Evolutionary conservation across 176 grass and related monocot genomes (phyloP), one percentile per base, ranked within the genome.

Genomic region (Eragrostis nindensis): DNA sequence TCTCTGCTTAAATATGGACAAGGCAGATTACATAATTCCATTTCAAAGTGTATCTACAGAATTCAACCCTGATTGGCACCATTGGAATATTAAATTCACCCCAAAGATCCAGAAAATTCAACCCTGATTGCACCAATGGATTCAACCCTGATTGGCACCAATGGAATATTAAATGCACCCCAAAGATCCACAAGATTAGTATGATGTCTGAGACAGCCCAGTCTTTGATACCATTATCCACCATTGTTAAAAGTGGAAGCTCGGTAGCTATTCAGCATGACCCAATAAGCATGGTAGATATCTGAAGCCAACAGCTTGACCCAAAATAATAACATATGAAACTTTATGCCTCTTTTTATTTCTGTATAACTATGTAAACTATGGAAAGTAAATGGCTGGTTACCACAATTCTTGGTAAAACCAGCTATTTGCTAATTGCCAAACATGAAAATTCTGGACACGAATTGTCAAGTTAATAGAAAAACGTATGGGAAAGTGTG

Each of bases 401-500:
- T 25, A 61, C 18, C 39, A 43, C 11, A 57, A n/a, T n/a, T n/a
- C n/a, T n/a, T n/a, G n/a, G n/a, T n/a, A n/a, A n/a, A n/a, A n/a
- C n/a, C 1, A 13, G 15, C 30, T 15, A 65, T 2, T 16, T 18
- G 30, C 29, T 29, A 64, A 7, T 18, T 36, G 27, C 61, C 29
- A 36, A 38, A 65, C 29, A 65, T 18, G 15, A 38, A 65, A 65
- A 6, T 18, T 38, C 16, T 15, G n/a, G n/a, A n/a, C n/a, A n/a
- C n/a, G n/a, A n/a, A n/a, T n/a, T 13, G 54, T 15, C 53, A 10
- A 22, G 3, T 60, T 60, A 21, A 9, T 60, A 36, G 4, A 6
- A 5, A 44, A 7, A 8, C 50, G 48, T 38, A 77, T 36, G 95
- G 92, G 0, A 98, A 94, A 63, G 89, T 98, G 56, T 95, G 93